These are phyloP conservation scores for Przewalskia tangutica DNA, from an alignment of 257 asterid species.

Conservation along the genomic window DNA sequence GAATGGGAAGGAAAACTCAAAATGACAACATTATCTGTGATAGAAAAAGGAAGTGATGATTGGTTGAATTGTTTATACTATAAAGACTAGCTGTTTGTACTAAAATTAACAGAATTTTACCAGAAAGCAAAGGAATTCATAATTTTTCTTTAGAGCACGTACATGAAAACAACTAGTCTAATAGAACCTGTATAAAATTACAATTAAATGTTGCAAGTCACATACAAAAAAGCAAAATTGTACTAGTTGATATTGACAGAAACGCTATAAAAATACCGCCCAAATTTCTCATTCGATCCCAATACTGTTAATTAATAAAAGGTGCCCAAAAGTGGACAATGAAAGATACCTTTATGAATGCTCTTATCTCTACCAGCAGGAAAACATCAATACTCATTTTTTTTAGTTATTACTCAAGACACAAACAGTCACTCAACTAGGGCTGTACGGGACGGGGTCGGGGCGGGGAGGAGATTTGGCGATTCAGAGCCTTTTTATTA, in stretches of 20 bases:
- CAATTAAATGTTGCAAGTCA: neutral
- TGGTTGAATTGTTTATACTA: neutral
- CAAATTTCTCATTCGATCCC: neutral
- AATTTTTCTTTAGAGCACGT: neutral
- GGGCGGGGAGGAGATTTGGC: no score
- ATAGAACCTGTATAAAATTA: neutral
- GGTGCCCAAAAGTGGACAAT: neutral
- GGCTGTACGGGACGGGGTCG: no score
- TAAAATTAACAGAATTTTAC: neutral
- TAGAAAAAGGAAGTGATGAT: neutral
- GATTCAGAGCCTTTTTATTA: no score
- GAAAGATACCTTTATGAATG: slow-evolving; percentile 1
- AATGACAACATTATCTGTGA: neutral
- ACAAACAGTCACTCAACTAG: no score
- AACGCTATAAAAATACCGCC: neutral
- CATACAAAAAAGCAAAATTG: neutral
- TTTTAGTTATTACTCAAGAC: no score
- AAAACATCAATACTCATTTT: neutral
- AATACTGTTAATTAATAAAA: neutral
- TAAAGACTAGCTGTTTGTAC: neutral
- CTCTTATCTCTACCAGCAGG: neutral
- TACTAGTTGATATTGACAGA: neutral
- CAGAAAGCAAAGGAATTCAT: neutral
- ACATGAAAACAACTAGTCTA: neutral
- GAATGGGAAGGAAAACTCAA: neutral